phyloP scores from a whole-genome alignment of 176 grass and related monocot genomes.

The Aegilops tauschii region DNA sequence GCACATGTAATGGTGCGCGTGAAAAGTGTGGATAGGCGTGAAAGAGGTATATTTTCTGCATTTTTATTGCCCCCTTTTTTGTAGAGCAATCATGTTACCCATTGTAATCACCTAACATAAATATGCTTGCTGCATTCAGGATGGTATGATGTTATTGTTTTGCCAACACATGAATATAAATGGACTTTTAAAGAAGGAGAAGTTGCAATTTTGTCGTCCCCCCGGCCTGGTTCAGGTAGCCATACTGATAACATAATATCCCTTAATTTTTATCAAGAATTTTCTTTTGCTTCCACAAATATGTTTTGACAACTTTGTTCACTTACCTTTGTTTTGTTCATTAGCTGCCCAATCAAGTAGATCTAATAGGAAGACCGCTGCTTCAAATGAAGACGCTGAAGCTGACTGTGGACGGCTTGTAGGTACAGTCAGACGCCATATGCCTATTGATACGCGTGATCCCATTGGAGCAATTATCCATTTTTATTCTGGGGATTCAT shows the following conservation, averaged over 20 bases:
- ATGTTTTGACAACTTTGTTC: neutral
- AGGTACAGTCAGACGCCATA: conserved; percentile 88
- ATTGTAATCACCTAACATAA: conserved; percentile 7
- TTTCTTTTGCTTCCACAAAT: neutral
- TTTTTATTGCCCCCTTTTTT: neutral
- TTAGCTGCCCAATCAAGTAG: conserved; percentile 65
- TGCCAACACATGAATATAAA: conserved; percentile 81
- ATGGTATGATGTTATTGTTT: conserved; percentile 90
- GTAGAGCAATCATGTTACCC: conserved; percentile 1
- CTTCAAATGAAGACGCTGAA: conserved; percentile 65
- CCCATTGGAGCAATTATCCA: conserved; percentile 81
- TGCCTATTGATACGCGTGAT: conserved; percentile 92
- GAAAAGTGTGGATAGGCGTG: conserved; percentile 81
- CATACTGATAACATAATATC: neutral
- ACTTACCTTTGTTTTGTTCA: conserved; percentile 26
- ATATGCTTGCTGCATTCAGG: conserved; percentile 51
- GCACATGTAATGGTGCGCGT: conserved; percentile 75
- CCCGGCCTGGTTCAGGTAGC: conserved; percentile 78
- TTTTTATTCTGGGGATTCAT: conserved; percentile 89
- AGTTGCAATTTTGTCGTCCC: conserved; percentile 80
- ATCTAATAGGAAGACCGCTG: conserved; percentile 51
- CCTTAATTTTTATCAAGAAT: conserved; percentile 21
- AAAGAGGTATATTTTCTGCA: conserved; percentile 65
- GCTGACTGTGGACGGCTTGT: conserved; percentile 58
- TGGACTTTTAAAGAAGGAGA: conserved; percentile 99